Evolutionary conservation across 768 basidiomycete genomes (phyloP), one percentile per base, ranked within the genome.

Genomic region (Arthromyces matolae): DNA sequence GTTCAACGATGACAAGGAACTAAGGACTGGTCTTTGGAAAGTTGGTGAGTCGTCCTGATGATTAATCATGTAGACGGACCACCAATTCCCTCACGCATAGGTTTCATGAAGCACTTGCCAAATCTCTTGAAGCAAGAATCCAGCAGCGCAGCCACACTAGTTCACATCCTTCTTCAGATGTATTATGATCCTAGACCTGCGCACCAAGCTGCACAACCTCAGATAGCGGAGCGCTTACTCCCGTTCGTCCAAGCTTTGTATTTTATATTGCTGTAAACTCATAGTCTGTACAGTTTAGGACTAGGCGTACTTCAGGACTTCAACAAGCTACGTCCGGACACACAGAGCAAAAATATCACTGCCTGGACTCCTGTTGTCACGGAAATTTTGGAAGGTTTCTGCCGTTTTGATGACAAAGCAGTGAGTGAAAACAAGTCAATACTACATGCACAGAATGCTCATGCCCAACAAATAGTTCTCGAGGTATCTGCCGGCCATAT

Each of bases 341-440:
- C 84, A 3, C 95, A 98, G 67, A 83, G 83, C 42, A 92, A 97
- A 69, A 98, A 96, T 63, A 94, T 99, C 49, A 66, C 83, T 12
- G 95, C 96, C 0, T 99, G 96, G 96, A 95, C 92, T 18, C 96
- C 96, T n/a, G 96, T 99, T 24, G 86, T 97, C n/a, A 86, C 85
- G 8, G 94, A 97, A 63, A 89, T 96, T 39, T 61, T 99, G 8
- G 84, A 90, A 49, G 96, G 96, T 6, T 93, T 92, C 62, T 84
- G 84, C 63, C 78, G 79, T 18, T 90, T 97, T 54, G 93, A 97
- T 59, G 86, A 92, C 55, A 92, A 87, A 61, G 84, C 89, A 29
- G 95, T 97, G 60, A 69, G 94, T 70, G n/a, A n/a, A n/a, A n/a
- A 29, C 13, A 42, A 42, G 39, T 35, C 16, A 4, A 16, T 41